Percentiles rank a stretch among this genome's conserved stretches.
phyloP scores from a whole-genome alignment of 805 yeast species.

The Candida vaughaniae region DNA sequence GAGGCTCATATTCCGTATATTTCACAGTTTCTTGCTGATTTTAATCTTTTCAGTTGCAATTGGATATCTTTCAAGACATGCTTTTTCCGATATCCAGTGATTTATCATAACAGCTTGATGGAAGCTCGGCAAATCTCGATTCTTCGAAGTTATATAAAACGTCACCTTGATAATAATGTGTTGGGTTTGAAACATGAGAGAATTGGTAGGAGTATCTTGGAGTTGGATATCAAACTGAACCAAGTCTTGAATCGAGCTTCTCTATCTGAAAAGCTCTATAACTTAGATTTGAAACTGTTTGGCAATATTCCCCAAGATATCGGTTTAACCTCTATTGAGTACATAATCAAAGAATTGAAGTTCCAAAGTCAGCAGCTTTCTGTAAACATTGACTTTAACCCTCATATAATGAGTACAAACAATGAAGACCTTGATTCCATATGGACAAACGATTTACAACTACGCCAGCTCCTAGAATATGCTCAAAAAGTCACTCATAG shows the following conservation, averaged over 20 bases:
- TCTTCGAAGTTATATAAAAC: conserved; percentile 14
- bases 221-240: conserved; percentile 66
- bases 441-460: conserved; percentile 32
- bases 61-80: conserved; percentile 57
- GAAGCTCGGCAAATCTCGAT: conserved; percentile 5
- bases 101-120: conserved; percentile 16
- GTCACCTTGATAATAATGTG: conserved; percentile 25
- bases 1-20: conserved; percentile 81
- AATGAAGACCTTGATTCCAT: conserved; percentile 10
- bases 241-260: conserved; percentile 56
- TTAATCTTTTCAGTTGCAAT: conserved; percentile 79
- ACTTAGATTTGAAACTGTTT: conserved; percentile 47
- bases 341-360: conserved; percentile 58
- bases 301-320: conserved; percentile 11
- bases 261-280: conserved; percentile 46
- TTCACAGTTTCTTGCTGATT: conserved; percentile 79
- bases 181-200: conserved; percentile 41
- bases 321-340: conserved; percentile 45
- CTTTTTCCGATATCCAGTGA: conserved; percentile 58
- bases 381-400: conserved; percentile 9
- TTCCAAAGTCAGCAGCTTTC: conserved; percentile 48
- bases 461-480: conserved; percentile 29
- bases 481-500: conserved; percentile 22
- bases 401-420: conserved; percentile 4
- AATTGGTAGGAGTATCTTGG: conserved; percentile 63